Base-by-base conservation (phyloP, 441 rosid species). In the Viola pubescens region DNA sequence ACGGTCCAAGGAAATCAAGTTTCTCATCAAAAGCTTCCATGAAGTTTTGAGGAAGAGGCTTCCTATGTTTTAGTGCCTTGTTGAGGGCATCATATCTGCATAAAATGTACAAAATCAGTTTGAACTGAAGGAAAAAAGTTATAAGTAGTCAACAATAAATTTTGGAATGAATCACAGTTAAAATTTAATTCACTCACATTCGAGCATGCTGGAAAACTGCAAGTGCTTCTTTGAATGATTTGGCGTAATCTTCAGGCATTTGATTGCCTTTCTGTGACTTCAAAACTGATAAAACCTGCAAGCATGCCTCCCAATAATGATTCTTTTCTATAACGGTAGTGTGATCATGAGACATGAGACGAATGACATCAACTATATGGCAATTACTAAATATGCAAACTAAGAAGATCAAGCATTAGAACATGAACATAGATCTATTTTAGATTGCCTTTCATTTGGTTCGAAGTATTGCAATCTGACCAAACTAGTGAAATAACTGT, bases 1-100 rank as follows among this genome's bases (percentile, higher is more conserved):
- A 88, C 96, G 89, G 95, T 64, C 98, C 96, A 13, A 88, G 81
- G 66, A 88, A 88, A 73, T 91, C 87, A n/a, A 86, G 86, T 57
- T 84, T 74, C 73, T 67, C 85, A 58, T 60, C 76, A 14, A 79
- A 52, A 62, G 70, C 66, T 48, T 70, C 64, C 62, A 79, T 56
- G 64, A 85, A 84, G 63, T 73, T 65, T 66, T 71, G 67, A 5
- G 89, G 63, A 70, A 86, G 79, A 39, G 96, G 88, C 60, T 77
- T 88, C 74, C 88, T 48, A 78, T 84, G 77, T 67, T 65, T 80
- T 42, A 86, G 77, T 66, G 69, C 79, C 77, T 82, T 82, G 14
- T 66, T 67, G 4, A 53, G 60, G 59, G 67, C 51, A 70, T 88
- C 92, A 70, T 91, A 91, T 75, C 95, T 91, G 76, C 59, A 70